Percentiles rank a stretch among this genome's conserved stretches.
Evolutionary conservation across 345 rosid species (phyloP).

Genomic region (Citrus hindsii): DNA sequence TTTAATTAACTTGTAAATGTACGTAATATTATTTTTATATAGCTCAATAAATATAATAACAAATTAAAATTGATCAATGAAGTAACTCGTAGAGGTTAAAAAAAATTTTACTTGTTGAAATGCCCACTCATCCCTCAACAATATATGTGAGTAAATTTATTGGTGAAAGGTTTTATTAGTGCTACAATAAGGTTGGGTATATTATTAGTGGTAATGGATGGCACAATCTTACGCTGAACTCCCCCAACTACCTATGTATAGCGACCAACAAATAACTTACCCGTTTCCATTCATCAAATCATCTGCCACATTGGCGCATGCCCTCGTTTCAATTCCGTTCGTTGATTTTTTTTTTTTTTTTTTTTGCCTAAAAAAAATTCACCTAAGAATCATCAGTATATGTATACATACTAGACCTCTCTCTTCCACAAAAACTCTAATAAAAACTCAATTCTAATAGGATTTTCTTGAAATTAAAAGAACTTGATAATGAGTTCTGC

Average conservation of each 20-base stretch:
- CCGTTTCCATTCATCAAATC: not conserved
- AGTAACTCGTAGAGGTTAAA: too few relatives aligned
- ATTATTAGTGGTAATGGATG: too few relatives aligned
- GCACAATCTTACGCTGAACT: too few relatives aligned
- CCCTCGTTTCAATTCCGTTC: not conserved
- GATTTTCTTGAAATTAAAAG: not conserved
- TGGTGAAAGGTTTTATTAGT: too few relatives aligned
- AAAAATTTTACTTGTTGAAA: too few relatives aligned
- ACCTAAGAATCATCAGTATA: not conserved
- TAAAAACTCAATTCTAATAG: not conserved
- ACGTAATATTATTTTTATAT: too few relatives aligned
- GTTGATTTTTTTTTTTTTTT: not conserved
- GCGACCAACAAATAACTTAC: not conserved
- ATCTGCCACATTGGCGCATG: not conserved
- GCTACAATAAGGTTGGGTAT: too few relatives aligned
- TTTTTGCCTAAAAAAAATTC: not conserved
- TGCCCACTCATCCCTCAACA: too few relatives aligned
- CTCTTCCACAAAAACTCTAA: not conserved
- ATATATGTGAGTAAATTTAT: too few relatives aligned
- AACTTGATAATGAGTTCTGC: not conserved
- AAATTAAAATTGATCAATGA: too few relatives aligned
- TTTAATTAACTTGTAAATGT: too few relatives aligned
- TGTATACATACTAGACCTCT: not conserved
- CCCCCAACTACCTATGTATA: fast-evolving
- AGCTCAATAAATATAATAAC: too few relatives aligned